phyloP scores from a whole-genome alignment of 2,329 filamentous ascomycete genomes.

The Aspergillus jensenii region DNA sequence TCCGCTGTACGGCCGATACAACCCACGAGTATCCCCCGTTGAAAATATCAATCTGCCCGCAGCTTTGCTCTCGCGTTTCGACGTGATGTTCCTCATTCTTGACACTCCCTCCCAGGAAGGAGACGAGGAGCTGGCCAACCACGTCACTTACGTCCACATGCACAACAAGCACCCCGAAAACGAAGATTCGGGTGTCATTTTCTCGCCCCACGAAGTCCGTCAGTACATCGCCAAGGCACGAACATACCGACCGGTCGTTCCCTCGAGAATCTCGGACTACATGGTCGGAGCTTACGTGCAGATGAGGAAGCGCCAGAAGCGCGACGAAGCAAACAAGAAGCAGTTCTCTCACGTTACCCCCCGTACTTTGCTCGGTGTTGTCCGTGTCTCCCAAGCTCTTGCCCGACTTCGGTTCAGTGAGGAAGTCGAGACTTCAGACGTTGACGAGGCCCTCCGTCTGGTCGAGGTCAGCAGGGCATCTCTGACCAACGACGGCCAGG shows the following conservation, averaged over 20 bases:
- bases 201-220: constrained; percentile 88
- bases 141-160: constrained; percentile 97
- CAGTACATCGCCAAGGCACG: constrained; percentile 94
- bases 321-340: constrained; percentile 85
- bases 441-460: constrained; percentile 89
- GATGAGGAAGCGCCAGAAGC: constrained; percentile 87
- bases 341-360: constrained; percentile 93
- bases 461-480: constrained; percentile 93
- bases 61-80: constrained; percentile 92
- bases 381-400: constrained; percentile 90
- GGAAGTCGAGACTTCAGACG: constrained; percentile 83
- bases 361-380: constrained; percentile 86
- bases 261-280: constrained; percentile 85
- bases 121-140: constrained; percentile 90
- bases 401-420: constrained; percentile 87
- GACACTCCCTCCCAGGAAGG: constrained; percentile 87
- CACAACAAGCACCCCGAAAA: constrained; percentile 87
- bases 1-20: constrained; percentile 96
- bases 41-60: constrained; percentile 99
- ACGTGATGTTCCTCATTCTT: constrained; percentile 93
- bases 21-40: constrained; percentile 92
- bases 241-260: constrained; percentile 82
- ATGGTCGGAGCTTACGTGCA: constrained; percentile 96
- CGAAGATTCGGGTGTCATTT: constrained; percentile 68
- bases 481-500: constrained; percentile 69